A percentile compares a stretch with the other conserved stretches of the same genome.
phyloP scores from a whole-genome alignment of 1,139 yeast species.

The Yamadazyma friedrichii region DNA sequence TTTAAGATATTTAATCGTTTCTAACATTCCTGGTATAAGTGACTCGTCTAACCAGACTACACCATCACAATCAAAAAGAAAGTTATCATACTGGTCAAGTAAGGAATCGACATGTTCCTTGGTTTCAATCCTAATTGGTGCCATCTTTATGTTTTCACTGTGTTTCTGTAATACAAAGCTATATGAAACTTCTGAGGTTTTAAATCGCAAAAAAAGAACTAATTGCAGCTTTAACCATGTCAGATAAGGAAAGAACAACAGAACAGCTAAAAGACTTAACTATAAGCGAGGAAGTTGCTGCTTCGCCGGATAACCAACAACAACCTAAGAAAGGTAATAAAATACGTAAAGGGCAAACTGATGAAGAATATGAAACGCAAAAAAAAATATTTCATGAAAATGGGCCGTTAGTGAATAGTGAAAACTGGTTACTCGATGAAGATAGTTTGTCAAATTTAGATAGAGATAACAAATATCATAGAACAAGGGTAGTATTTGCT shows the following conservation, averaged over 20 bases:
- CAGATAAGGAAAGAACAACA: constrained; percentile 2
- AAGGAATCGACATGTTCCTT: constrained; percentile 52
- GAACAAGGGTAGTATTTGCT: constrained; percentile 37
- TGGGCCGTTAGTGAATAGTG: constrained; percentile 54
- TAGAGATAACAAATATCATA: constrained; percentile 29
- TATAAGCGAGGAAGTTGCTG: neutral
- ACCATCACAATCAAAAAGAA: constrained; percentile 92
- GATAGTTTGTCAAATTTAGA: constrained; percentile 22
- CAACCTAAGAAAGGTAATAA: constrained; percentile 4
- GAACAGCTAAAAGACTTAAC: no score
- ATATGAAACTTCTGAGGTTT: no score
- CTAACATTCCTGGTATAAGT: constrained; percentile 68
- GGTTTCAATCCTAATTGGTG: constrained; percentile 1
- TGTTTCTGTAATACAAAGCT: no score
- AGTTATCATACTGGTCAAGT: constrained; percentile 68
- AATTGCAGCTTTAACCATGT: constrained; percentile 1
- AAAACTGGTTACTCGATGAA: constrained; percentile 41
- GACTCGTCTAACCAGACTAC: constrained; percentile 86
- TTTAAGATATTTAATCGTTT: constrained; percentile 60
- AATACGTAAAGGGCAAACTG: constrained; percentile 55
- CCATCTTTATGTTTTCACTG: no score
- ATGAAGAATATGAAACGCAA: constrained; percentile 51
- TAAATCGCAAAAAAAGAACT: neutral
- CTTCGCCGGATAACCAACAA: neutral
- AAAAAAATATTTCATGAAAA: constrained; percentile 35